Percentiles rank a stretch among this genome's conserved stretches.
Evolutionary conservation across 495 filamentous ascomycete genomes (phyloP).

Genomic region (Talaromyces wortmannii): DNA sequence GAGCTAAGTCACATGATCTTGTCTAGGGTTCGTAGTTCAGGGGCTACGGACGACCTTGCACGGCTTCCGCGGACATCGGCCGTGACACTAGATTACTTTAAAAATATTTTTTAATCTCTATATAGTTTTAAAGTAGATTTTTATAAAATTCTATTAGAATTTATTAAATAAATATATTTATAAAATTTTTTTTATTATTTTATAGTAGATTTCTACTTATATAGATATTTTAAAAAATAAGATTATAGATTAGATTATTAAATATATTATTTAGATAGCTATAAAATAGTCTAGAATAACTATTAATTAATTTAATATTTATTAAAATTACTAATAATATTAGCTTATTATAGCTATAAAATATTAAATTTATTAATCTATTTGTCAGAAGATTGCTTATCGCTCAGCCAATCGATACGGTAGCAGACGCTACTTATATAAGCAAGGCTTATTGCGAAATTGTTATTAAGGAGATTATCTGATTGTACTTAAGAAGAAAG

Average conservation of each 20-base stretch:
- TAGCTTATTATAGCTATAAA: conserved; percentile 3
- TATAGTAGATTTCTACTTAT: conserved; percentile 10
- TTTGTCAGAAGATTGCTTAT: too few species aligned
- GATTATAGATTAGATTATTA: conserved; percentile 7
- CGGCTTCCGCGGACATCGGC: too few species aligned
- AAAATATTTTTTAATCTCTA: neutral
- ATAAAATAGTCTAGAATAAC: neutral
- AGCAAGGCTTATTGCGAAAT: too few species aligned
- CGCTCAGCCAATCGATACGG: too few species aligned
- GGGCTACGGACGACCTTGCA: too few species aligned
- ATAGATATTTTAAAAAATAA: conserved; percentile 8
- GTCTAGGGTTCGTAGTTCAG: too few species aligned
- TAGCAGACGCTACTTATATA: too few species aligned
- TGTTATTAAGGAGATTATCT: too few species aligned
- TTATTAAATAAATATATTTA: too few species aligned
- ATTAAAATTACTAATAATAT: neutral
- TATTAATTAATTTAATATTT: neutral
- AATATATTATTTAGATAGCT: neutral
- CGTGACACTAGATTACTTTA: conserved; percentile 1
- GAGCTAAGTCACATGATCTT: too few species aligned
- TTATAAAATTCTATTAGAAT: neutral
- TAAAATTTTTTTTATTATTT: neutral
- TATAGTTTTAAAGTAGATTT: neutral
- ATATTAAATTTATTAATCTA: neutral
- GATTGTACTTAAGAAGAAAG: too few species aligned